These are phyloP conservation scores for Pichia sp. DNA, from an alignment of 1,139 yeast species.

Conservation along the genomic window DNA sequence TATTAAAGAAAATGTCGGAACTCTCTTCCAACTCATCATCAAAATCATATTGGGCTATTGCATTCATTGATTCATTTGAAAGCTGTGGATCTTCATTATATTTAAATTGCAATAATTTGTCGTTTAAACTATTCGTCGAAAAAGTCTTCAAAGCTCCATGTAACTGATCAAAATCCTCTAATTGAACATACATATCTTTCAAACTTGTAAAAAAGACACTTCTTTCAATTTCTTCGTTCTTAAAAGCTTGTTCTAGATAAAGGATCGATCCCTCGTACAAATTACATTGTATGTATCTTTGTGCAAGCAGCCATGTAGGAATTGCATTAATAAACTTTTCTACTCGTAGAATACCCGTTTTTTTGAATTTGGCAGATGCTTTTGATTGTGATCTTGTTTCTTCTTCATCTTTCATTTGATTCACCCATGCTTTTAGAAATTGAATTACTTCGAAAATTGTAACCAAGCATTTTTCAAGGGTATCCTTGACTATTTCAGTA, in stretches of 20 bases:
- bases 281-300: slow-evolving; percentile 73
- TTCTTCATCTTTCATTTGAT: slow-evolving; percentile 30
- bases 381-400: slow-evolving; percentile 5
- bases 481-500: slow-evolving; percentile 47
- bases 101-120: slow-evolving; percentile 72
- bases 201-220: slow-evolving; percentile 46
- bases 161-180: slow-evolving; percentile 85
- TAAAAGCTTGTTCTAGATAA: slow-evolving; percentile 70
- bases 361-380: slow-evolving; percentile 5
- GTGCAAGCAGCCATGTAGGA: slow-evolving; percentile 66
- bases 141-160: slow-evolving; percentile 78
- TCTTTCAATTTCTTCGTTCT: slow-evolving; percentile 37
- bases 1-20: background rate
- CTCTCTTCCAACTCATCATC: slow-evolving; percentile 17
- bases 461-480: slow-evolving; percentile 57
- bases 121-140: slow-evolving; percentile 59
- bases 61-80: slow-evolving; percentile 81
- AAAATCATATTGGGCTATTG: slow-evolving; percentile 36
- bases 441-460: slow-evolving; percentile 74
- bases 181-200: slow-evolving; percentile 74
- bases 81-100: slow-evolving; percentile 82
- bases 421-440: slow-evolving; percentile 74
- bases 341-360: slow-evolving; percentile 24
- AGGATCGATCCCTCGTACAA: slow-evolving; percentile 86
- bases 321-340: slow-evolving; percentile 46